These are phyloP conservation scores for Xylariaceae sp. DNA, from an alignment of 2,329 filamentous ascomycete genomes.

Conservation along the genomic window DNA sequence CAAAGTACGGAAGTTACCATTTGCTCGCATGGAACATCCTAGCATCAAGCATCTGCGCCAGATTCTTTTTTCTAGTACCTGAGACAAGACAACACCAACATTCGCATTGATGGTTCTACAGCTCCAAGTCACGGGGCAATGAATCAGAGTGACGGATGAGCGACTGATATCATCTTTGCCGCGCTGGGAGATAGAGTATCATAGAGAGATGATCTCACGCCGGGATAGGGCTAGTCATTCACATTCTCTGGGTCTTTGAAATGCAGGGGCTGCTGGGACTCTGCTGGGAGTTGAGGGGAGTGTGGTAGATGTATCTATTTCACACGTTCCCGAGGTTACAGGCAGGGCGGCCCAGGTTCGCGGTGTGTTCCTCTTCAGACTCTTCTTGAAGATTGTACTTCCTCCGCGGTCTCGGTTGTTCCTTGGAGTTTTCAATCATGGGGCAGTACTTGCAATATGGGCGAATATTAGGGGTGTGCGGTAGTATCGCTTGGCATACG, in stretches of 20 bases:
- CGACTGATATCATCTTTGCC: neutral
- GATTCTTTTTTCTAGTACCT: too few species aligned
- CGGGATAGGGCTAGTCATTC: conserved; percentile 19
- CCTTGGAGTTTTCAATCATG: too few species aligned
- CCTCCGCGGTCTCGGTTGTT: neutral
- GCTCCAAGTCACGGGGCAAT: too few species aligned
- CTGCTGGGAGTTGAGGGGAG: conserved; percentile 13
- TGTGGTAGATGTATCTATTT: conserved; percentile 5
- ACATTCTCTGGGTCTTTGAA: conserved; percentile 26
- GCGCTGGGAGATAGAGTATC: too few species aligned
- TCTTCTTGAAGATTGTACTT: neutral
- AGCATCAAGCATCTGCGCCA: too few species aligned
- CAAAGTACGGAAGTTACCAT: too few species aligned
- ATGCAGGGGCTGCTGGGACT: conserved; percentile 19
- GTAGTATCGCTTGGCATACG: too few species aligned
- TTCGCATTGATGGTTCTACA: too few species aligned
- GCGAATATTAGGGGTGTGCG: too few species aligned
- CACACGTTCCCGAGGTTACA: neutral
- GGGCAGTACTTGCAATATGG: too few species aligned
- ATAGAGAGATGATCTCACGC: conserved; percentile 14
- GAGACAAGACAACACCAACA: too few species aligned
- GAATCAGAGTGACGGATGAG: neutral
- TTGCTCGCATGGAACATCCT: too few species aligned
- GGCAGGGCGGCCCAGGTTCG: neutral
- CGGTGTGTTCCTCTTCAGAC: neutral